Base-by-base conservation (phyloP, 441 rosid genomes). In the Pelargonium myrrhifolium region DNA sequence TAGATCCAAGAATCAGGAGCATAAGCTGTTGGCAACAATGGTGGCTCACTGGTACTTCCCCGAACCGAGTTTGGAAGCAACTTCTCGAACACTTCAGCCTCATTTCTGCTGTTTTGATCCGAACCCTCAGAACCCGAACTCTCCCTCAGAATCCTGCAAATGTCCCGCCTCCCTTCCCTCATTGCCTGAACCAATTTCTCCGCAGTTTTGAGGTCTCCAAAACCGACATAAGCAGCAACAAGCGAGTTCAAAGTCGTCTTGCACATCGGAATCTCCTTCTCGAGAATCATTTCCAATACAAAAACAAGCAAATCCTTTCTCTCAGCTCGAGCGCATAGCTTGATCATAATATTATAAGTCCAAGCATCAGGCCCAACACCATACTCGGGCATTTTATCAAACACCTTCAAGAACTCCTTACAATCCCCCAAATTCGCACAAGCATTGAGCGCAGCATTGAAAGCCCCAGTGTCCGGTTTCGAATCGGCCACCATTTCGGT, bases 151-250 rank as follows among this genome's bases (percentile, higher is more conserved):
- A 90, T 76, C 86, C 70, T 79, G 67, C 98, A 93, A 26, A 93
- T 75, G 75, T 93, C 98, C 72, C 85, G 84, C 83, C 97, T 83
- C 62, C 77, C 84, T 76, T 93, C 88, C 77, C 95, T 86, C 97
- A 89, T 85, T 4, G 98, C 89, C 76, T 90, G 95, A 81, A 89
- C 93, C 75, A 93, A 74, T 43, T 74, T 76, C 85, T 90, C 96
- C 0, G 95, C 96, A 0, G 82, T 85, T 70, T 83, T 82, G 62
- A 90, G 77, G 69, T 90, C 97, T 40, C 87, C 88, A 71, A 93
- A 90, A 9, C 96, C 98, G 45, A 93, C 96, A 82, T 89, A 93
- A 20, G 97, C 97, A 0, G 97, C 97, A 11, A 93, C 90, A 14
- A 93, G 88, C 0, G 98, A 90, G 76, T 89, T 91, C 79, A 93